Evolutionary conservation across 2,329 filamentous ascomycete genomes (phyloP).

Genomic region (Cladophialophora carrionii): DNA sequence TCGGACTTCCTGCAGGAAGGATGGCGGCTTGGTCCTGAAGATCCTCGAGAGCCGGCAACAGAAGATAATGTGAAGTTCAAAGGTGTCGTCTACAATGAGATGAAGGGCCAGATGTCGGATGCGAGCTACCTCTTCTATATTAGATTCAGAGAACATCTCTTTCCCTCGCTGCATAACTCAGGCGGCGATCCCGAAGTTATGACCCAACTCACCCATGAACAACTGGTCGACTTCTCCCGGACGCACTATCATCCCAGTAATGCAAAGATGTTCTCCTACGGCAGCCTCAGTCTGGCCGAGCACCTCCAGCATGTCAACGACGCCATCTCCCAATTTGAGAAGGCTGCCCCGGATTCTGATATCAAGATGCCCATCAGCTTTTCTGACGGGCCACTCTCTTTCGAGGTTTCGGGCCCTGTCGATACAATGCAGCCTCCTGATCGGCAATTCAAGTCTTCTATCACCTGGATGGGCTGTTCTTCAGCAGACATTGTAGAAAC

Average conservation of each 20-base stretch:
- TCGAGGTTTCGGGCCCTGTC: conserved; percentile 76
- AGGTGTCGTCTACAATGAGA: conserved; percentile 98
- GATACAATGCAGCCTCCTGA: conserved; percentile 85
- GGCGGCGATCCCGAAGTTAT: conserved; percentile 96
- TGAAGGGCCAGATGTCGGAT: conserved; percentile 99
- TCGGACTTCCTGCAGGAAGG: conserved; percentile 96
- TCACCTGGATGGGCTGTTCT: conserved; percentile 89
- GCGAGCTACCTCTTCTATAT: conserved; percentile 96
- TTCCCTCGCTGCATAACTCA: conserved; percentile 93
- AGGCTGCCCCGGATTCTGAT: conserved; percentile 69
- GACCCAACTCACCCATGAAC: conserved; percentile 88
- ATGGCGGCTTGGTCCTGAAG: conserved; percentile 93
- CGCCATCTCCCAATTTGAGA: conserved; percentile 73
- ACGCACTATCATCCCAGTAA: conserved; percentile 98
- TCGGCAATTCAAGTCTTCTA: conserved; percentile 89
- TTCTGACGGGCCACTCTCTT: conserved; percentile 64
- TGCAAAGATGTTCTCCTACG: conserved; percentile 93
- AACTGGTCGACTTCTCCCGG: conserved; percentile 83
- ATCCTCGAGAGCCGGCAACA: conserved; percentile 61
- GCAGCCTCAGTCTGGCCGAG: conserved; percentile 81
- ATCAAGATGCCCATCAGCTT: conserved; percentile 78
- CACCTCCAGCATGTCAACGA: conserved; percentile 79
- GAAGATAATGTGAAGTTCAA: conserved; percentile 73
- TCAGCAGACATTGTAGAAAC: conserved; percentile 81
- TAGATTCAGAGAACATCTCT: conserved; percentile 89